Base-by-base conservation (phyloP, 192 early-diverging fungal species). In the Entomortierella lignicola region DNA sequence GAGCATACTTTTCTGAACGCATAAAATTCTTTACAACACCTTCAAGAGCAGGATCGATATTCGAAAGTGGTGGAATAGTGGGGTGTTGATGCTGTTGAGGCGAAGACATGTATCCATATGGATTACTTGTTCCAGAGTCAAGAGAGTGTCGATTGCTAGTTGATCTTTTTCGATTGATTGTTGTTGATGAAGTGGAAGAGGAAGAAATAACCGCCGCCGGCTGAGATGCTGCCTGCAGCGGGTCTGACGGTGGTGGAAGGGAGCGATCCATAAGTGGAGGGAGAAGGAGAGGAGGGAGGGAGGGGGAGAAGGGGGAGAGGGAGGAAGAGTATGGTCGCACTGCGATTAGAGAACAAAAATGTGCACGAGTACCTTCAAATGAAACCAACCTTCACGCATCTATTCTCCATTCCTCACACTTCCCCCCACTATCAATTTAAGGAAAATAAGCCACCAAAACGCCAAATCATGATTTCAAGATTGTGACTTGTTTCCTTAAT, bases 1-100 rank as follows among this genome's bases (percentile, higher is more conserved):
- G 75, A 11, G 67, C 75, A 55, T 70, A 79, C 18, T 79, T 79
- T 21, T 79, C 75, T 4, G 75, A 79, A 2, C 75, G 66, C 58
- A 70, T 60, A 55, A 79, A 79, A 12, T 66, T 69, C 61, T 79
- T 79, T 57, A 79, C 52, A 30, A 63, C 62, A 3, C 67, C 67
- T 11, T 79, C 75, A 5, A 79, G 63, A 4, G 61, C 75, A 0
- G 50, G 55, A 61, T 79, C 75, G 30, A 64, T 61, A 47, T 79
- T 79, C 8, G 67, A 51, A 21, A 70, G 58, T 1, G 47, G 39
- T 2, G 50, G 57, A 4, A 39, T 37, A 7, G 47, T n/a, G 13
- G 29, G 26, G 13, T 66, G 58, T 11, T 60, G 72, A 13, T 74
- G 63, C 13, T 74, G 72, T 6, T 66, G 64, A 18, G 57, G 67